Evolutionary conservation across 2,329 filamentous ascomycete genomes (phyloP).

Genomic region (Catunica adiposa): DNA sequence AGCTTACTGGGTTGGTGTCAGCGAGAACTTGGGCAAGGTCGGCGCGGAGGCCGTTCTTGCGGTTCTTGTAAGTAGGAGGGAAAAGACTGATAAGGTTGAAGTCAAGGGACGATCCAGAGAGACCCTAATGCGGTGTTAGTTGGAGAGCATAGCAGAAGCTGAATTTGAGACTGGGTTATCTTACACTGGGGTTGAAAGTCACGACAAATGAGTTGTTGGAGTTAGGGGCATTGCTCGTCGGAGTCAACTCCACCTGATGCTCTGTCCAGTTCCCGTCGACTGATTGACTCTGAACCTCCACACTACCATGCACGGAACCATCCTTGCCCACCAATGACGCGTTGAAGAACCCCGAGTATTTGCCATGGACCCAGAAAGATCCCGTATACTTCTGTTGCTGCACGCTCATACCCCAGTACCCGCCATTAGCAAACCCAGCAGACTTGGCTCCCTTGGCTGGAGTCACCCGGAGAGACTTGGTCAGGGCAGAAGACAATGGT

Average conservation of each 20-base stretch:
- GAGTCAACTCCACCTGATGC: constrained; percentile 30
- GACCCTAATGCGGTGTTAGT: constrained; percentile 18
- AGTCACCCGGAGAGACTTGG: constrained; percentile 33
- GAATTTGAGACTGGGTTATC: constrained; percentile 5
- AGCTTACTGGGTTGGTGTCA: constrained; percentile 32
- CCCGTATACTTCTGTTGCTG: constrained; percentile 31
- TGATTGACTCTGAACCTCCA: constrained; percentile 30
- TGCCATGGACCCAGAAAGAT: constrained; percentile 37
- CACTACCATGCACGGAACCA: constrained; percentile 28
- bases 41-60: constrained; percentile 39
- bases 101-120: constrained; percentile 28
- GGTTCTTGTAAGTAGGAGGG: constrained; percentile 41
- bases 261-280: constrained; percentile 32
- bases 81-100: constrained; percentile 44
- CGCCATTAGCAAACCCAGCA: constrained; percentile 35
- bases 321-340: constrained; percentile 31
- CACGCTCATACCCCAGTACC: constrained; percentile 42
- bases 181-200: constrained; percentile 30
- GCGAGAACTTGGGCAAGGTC: constrained; percentile 39
- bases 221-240: constrained; percentile 30
- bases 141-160: neutral
- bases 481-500: constrained; percentile 36
- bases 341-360: constrained; percentile 30
- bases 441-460: constrained; percentile 18
- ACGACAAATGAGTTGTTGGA: constrained; percentile 40